Base-by-base conservation (phyloP, 495 filamentous ascomycete species). In the Bacidia gigantensis region DNA sequence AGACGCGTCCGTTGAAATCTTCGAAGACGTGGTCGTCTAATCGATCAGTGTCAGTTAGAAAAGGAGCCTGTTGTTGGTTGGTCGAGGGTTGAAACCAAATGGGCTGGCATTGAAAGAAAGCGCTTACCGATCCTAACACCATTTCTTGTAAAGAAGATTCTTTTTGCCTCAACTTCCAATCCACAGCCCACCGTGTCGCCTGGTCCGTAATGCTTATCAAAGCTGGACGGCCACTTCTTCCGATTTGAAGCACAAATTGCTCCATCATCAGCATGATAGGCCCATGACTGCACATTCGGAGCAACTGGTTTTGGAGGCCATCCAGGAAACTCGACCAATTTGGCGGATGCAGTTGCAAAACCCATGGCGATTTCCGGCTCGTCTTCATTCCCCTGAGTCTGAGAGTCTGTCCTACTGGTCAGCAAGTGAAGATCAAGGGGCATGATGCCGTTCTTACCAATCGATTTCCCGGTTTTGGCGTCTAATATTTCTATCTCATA, bases 101-200 rank as follows among this genome's bases (percentile, higher is more conserved):
- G 11, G 18, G 26, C 9, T 9, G 26, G 23, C 7, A 25, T 25
- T 5, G 9, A 5, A 21, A 5, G 20, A 23, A 11, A 21, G 26
- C 2, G 42, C 25, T 5, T 53, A 53, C 52, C 48, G 14, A 55
- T 18, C 12, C 32, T 20, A 21, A 17, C n/a, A 18, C 49, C 49
- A 24, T 55, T 55, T 17, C 46, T 11, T 9, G 52, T 55, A 12
- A 32, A 41, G 52, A 53, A 56, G 1, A 54, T 54, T 24, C n/a
- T 35, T 20, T 46, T 35, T 40, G 38, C 41, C 29, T 54, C 39
- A 1, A 46, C 25, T 3, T 54, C 38, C 35, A 46, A 14, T 44
- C 54, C 51, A 25, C 50, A 53, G 42, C 51, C 54, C 17, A 54
- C 40, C n/a, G 54, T 56, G 26, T 54, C 54, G 21, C 40, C 54